Evolutionary conservation across 2,329 filamentous ascomycete species (phyloP).

Genomic region (Epicoccum sorghinum): DNA sequence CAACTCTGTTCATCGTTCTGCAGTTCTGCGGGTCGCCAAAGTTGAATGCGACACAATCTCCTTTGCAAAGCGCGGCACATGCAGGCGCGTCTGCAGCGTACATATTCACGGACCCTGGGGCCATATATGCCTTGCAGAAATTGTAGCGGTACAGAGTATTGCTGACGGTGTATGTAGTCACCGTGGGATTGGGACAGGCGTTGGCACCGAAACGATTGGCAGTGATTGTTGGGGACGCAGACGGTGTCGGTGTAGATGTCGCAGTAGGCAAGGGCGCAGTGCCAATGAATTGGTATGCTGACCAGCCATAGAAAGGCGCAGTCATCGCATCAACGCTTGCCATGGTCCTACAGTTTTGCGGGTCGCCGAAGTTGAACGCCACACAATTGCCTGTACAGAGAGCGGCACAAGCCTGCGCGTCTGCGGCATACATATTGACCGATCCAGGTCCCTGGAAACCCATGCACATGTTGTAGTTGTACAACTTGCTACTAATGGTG

Average conservation of each 20-base stretch:
- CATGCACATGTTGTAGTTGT: constrained; percentile 3
- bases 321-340: not conserved
- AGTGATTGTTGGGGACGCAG: not conserved
- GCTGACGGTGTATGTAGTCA: not conserved
- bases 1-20: not conserved
- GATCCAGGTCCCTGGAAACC: not conserved
- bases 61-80: not conserved
- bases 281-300: not conserved
- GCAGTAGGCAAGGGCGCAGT: not conserved
- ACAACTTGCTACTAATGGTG: constrained; percentile 1
- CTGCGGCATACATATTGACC: not conserved
- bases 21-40: constrained; percentile 1
- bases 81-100: not conserved
- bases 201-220: not conserved
- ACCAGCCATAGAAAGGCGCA: not conserved
- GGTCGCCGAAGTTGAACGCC: not conserved
- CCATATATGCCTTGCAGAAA: constrained; percentile 1
- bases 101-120: not conserved
- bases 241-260: not conserved
- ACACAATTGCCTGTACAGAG: not conserved
- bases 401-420: not conserved
- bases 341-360: not conserved
- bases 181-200: not conserved
- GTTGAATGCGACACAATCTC: not conserved
- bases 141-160: not conserved